These are phyloP conservation scores for Miscanthus lutarioriparius DNA, from an alignment of 176 grass and related monocot genomes.

Conservation along the genomic window DNA sequence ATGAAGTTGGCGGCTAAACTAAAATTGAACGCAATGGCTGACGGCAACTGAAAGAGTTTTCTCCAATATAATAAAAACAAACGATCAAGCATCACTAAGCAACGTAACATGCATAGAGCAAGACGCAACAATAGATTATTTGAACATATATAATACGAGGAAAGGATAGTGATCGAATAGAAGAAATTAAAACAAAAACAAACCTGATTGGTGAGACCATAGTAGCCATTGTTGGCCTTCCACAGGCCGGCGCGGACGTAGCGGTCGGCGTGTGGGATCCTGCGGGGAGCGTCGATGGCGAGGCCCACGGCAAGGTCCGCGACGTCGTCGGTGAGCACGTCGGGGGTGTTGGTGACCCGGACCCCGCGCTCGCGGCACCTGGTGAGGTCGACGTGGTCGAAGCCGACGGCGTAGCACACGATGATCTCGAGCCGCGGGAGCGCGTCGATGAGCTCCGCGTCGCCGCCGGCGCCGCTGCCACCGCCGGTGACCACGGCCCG, in stretches of 20 bases:
- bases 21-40: no score
- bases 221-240: conserved; percentile 47
- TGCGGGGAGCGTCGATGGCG: conserved; percentile 59
- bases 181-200: conserved; percentile 20
- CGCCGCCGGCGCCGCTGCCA: neutral
- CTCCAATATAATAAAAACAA: no score
- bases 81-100: no score
- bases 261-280: conserved; percentile 51
- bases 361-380: no score
- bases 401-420: conserved; percentile 58
- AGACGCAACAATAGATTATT: no score
- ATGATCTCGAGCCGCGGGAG: conserved; percentile 76
- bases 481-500: conserved; percentile 53
- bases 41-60: no score
- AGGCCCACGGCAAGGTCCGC: conserved; percentile 82
- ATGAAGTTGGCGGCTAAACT: no score
- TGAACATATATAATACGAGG: no score
- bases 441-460: conserved; percentile 44
- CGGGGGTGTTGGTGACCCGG: conserved; percentile 59
- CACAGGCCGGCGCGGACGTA: conserved; percentile 64
- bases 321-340: conserved; percentile 91
- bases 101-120: no score
- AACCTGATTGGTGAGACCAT: conserved; percentile 54
- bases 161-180: neutral
- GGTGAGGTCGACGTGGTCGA: no score